Base-by-base conservation (phyloP, 2,329 filamentous ascomycete genomes). In the Hypoxylon sp. region DNA sequence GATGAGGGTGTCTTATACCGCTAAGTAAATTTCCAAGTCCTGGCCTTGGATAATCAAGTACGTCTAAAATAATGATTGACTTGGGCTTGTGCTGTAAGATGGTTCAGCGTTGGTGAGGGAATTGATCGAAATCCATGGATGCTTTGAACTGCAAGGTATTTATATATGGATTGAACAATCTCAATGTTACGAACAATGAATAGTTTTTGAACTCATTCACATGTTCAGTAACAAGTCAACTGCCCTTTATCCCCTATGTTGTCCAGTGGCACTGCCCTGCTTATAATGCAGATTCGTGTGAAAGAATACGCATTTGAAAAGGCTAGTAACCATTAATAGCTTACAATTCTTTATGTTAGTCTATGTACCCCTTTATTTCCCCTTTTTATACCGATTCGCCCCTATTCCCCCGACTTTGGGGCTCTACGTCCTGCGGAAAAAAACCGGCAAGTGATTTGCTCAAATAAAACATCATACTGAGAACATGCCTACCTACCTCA, bases 151-250 rank as follows among this genome's bases (percentile, higher is more conserved):
- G 14, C 24, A 6, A 20, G 2, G 30, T 38, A 16, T 48, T 46
- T 56, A 56, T 48, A 24, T 33, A 8, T 12, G 18, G 7, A 6
- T 40, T 38, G 32, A 49, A 57, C 45, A 57, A 33, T n/a, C 12
- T 3, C 24, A 32, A 20, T 20, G 28, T 36, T 28, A 12, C 8
- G 12, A 6, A 33, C 16, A 32, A 11, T 9, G 2, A 7, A 61
- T 49, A 18, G 44, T 50, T 49, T 12, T 11, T 4, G 32, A 50
- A 14, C 26, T 14, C 30, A 38, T 22, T 50, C 32, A 53, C n/a
- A 18, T 48, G 16, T 53, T 16, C 24, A 28, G 18, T 30, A 53
- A 60, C 49, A 60, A 36, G 48, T 14, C 30, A n/a, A n/a, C 33
- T 14, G n/a, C 33, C 16, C 42, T 30, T 48, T 40, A 40, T 48